Conservation (phyloP, 495 filamentous ascomycete species). For the Rhypophila decipiens region DNA sequence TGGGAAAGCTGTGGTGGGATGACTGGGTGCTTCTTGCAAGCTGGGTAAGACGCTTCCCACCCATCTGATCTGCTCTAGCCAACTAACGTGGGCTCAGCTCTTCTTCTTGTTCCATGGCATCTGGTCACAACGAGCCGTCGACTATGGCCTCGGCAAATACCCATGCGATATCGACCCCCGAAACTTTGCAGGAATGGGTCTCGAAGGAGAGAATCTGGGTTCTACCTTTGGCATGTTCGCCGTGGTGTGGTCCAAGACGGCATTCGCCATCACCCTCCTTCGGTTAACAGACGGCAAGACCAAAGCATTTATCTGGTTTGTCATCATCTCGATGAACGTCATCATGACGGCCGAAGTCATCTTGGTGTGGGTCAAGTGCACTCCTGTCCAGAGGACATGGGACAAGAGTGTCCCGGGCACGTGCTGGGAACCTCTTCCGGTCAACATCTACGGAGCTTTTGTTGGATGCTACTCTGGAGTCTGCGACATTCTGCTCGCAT, state of each 20-base stretch:
- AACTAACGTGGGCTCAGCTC: too few relatives aligned
- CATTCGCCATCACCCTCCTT: conserved; percentile 25
- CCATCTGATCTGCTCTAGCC: too few relatives aligned
- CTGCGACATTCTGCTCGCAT: conserved; percentile 21
- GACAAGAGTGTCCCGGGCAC: conserved; percentile 5
- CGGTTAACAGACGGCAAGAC: conserved; percentile 12
- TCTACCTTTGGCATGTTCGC: conserved; percentile 14
- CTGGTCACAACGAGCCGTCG: conserved; percentile 6
- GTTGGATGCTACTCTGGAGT: conserved; percentile 19
- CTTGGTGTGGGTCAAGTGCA: conserved; percentile 21
- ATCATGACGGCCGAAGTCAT: conserved; percentile 12
- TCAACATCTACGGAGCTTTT: conserved; percentile 7
- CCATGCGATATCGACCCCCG: conserved; percentile 18
- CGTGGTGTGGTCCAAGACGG: conserved; percentile 25
- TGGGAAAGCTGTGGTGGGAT: conserved; percentile 16
- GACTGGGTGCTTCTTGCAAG: conserved; percentile 10
- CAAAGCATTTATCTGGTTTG: conserved; percentile 10
- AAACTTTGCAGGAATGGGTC: conserved; percentile 5
- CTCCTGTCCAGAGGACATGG: conserved; percentile 18
- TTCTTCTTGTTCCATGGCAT: conserved; percentile 7
- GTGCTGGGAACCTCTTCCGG: conserved; percentile 14
- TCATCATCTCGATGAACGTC: conserved; percentile 22
- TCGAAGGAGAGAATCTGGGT: conserved; percentile 12
- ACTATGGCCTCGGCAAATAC: conserved; percentile 23
- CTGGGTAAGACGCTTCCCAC: conserved; percentile 12